Conservation (phyloP, 75 land plant genomes). For the Cryptomeria japonica region DNA sequence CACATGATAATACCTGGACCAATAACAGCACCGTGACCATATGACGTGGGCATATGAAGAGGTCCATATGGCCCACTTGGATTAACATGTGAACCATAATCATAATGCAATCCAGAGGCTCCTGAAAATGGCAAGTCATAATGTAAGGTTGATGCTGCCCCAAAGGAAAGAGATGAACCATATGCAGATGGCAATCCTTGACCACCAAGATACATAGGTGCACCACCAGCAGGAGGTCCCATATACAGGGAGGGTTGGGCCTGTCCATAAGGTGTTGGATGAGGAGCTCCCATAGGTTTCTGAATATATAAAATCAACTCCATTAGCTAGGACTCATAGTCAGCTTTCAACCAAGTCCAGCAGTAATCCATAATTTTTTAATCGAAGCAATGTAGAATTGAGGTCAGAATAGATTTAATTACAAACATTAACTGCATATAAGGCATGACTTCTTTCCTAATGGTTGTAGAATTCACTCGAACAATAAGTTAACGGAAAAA, state of each 20-base stretch:
- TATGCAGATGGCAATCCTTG: slow-evolving; percentile 13
- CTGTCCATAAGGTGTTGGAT: slow-evolving; percentile 9
- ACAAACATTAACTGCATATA: not conserved
- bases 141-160: slow-evolving; percentile 8
- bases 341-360: not conserved
- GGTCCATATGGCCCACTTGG: slow-evolving; percentile 68
- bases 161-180: slow-evolving; percentile 10
- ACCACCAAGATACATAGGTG: slow-evolving; percentile 11
- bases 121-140: slow-evolving; percentile 8
- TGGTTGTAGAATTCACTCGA: too few relatives aligned
- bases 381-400: not conserved
- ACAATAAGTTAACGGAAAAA: not conserved
- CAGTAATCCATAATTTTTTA: not conserved
- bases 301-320: not conserved
- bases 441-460: not conserved
- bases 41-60: slow-evolving; percentile 56
- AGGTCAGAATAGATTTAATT: not conserved
- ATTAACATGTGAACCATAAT: slow-evolving; percentile 64
- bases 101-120: slow-evolving; percentile 62
- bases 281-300: slow-evolving; percentile 7
- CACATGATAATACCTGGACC: slow-evolving; percentile 38
- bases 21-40: slow-evolving; percentile 63
- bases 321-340: not conserved
- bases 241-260: slow-evolving; percentile 7
- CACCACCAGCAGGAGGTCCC: slow-evolving; percentile 11